A percentile compares a stretch with the other conserved stretches of the same genome.
phyloP scores from a whole-genome alignment of 352 stramenopile genomes.

The Phytopythium mirpurense region DNA sequence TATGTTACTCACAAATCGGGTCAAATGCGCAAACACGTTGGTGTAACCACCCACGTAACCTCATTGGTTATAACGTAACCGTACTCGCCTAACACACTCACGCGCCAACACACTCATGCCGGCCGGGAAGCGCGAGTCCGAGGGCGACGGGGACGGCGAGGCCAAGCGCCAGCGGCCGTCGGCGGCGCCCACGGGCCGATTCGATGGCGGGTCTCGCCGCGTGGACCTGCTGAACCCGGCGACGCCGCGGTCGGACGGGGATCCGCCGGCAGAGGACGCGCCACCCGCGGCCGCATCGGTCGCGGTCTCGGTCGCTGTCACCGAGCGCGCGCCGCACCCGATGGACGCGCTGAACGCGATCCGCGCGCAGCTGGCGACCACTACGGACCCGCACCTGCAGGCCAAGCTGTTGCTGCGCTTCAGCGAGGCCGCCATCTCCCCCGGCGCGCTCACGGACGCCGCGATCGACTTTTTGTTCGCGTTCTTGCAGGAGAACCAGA shows the following conservation, averaged over 20 bases:
- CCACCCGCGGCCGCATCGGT: not conserved
- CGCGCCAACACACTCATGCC: too few species aligned
- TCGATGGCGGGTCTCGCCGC: not conserved
- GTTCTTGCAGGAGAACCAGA: slow-evolving; percentile 64
- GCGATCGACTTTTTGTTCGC: slow-evolving; percentile 82
- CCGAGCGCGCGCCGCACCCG: slow-evolving; percentile 7
- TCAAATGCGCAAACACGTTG: too few species aligned
- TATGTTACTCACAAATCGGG: too few species aligned
- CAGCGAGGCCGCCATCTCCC: slow-evolving; percentile 38
- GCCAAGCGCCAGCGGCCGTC: slow-evolving; percentile 4
- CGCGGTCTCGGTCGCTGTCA: too few species aligned
- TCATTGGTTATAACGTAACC: too few species aligned
- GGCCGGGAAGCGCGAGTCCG: slow-evolving; percentile 1
- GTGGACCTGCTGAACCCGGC: slow-evolving; percentile 7
- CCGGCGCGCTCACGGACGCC: slow-evolving; percentile 35
- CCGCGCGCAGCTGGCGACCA: slow-evolving; percentile 27
- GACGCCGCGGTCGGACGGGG: slow-evolving; percentile 1
- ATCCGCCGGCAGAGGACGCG: not conserved
- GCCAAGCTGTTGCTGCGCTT: slow-evolving; percentile 54
- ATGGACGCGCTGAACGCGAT: slow-evolving; percentile 32
- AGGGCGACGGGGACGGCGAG: not conserved
- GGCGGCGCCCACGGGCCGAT: not conserved
- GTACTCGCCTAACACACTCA: too few species aligned
- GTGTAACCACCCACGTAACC: too few species aligned
- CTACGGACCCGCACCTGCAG: slow-evolving; percentile 55